Evolutionary conservation across 2,329 filamentous ascomycete genomes (phyloP).

Genomic region (Phyllosticta capitalensis): DNA sequence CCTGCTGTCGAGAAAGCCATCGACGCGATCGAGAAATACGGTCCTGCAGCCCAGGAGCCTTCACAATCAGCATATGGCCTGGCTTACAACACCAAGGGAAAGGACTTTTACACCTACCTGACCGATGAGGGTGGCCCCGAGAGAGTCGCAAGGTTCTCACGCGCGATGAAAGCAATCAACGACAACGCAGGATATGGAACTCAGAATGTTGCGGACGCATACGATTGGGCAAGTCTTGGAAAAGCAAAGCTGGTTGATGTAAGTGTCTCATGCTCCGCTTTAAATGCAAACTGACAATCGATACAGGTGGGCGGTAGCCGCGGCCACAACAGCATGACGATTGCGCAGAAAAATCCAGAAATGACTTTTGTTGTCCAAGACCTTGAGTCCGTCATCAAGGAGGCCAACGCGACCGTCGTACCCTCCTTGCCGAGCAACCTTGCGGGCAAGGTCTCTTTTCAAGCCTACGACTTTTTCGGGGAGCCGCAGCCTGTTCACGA

Average conservation of each 20-base stretch:
- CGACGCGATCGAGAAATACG: not conserved
- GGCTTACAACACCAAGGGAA: not conserved
- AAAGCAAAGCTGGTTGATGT: slow-evolving; percentile 1
- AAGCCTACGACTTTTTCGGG: not conserved
- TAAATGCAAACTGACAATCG: not conserved
- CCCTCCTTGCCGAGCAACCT: not conserved
- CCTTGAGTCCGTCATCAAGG: slow-evolving; percentile 10
- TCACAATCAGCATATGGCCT: not conserved
- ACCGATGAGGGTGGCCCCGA: not conserved
- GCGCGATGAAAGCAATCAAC: not conserved
- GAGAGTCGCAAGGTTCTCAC: not conserved
- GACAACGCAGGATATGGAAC: not conserved
- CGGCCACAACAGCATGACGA: slow-evolving; percentile 18
- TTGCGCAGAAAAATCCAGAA: slow-evolving; percentile 19
- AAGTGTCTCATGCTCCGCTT: not conserved
- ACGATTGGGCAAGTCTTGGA: not conserved
- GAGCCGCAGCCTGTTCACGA: not conserved
- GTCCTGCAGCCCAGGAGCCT: not conserved
- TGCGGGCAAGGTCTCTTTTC: not conserved
- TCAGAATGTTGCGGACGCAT: not conserved
- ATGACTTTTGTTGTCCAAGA: slow-evolving; percentile 25
- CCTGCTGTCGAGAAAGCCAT: not conserved
- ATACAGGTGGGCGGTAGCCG: slow-evolving; percentile 9
- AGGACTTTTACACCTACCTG: not conserved
- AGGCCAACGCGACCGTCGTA: not conserved